Conservation (phyloP, 495 filamentous ascomycete genomes). For the Xylaria palmicola region DNA sequence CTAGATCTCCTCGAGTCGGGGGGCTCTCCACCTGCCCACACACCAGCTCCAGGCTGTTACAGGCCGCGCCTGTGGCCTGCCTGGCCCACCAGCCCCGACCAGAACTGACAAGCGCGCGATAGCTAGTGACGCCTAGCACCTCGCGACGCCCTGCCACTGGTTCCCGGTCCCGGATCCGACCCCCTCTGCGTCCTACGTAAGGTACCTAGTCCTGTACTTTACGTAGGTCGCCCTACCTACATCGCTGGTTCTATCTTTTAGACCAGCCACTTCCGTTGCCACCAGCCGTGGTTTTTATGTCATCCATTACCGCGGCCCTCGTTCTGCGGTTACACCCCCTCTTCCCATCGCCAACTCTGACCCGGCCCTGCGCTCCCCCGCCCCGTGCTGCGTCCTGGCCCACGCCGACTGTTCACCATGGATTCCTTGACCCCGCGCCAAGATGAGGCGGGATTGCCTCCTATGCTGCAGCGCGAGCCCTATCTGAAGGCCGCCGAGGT, state of each 20-base stretch:
- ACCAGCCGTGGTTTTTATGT: not conserved
- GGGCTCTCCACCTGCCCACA: constrained; percentile 14
- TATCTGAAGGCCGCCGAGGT: constrained; percentile 55
- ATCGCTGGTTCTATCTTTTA: not conserved
- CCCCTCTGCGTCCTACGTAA: not conserved
- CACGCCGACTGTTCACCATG: constrained; percentile 19
- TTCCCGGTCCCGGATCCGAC: constrained; percentile 2
- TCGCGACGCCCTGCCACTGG: too few relatives aligned
- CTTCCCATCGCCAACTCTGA: not conserved
- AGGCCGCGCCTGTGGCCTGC: constrained; percentile 22
- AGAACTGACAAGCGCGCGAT: constrained; percentile 7
- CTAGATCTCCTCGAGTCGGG: constrained; percentile 13
- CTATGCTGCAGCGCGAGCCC: constrained; percentile 24
- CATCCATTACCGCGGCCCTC: not conserved
- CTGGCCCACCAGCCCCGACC: not conserved
- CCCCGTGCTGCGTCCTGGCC: constrained; percentile 8
- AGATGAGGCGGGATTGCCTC: constrained; percentile 28
- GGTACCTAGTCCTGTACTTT: not conserved
- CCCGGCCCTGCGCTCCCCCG: constrained; percentile 9
- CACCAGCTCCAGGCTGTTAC: not conserved
- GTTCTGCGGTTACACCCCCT: constrained; percentile 3
- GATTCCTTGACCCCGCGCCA: constrained; percentile 20
- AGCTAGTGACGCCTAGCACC: too few relatives aligned
- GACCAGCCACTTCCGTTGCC: constrained; percentile 3
- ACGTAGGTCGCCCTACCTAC: not conserved